Percentiles rank a stretch among this genome's conserved stretches.
Evolutionary conservation across 129 eudicot species (phyloP).

Genomic region (Helianthus tuberosus): DNA sequence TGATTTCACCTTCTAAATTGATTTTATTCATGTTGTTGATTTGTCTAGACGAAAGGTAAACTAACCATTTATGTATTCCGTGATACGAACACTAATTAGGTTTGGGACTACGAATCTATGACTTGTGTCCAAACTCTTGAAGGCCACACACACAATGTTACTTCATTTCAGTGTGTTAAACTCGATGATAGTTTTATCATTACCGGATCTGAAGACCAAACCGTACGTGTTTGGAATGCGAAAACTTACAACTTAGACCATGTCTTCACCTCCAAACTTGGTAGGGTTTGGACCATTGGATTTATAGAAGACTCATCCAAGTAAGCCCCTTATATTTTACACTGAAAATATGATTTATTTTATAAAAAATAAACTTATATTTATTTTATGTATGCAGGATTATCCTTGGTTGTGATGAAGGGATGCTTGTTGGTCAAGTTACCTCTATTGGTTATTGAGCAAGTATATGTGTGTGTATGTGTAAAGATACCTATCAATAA

Average conservation of each 20-base stretch:
- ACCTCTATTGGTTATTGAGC: background rate
- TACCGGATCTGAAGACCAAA: slow-evolving; percentile 72
- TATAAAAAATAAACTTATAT: background rate
- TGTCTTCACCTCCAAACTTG: slow-evolving; percentile 49
- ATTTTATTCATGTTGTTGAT: background rate
- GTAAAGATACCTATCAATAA: background rate
- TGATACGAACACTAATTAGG: slow-evolving; percentile 30
- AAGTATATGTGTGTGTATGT: too few species aligned
- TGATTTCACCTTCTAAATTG: background rate
- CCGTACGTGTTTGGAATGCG: slow-evolving; percentile 60
- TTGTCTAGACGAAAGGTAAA: background rate
- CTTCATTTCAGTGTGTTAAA: slow-evolving; percentile 45
- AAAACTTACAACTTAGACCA: slow-evolving; percentile 44
- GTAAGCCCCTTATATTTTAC: slow-evolving; percentile 33
- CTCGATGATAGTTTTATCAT: slow-evolving; percentile 46
- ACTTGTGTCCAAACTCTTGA: slow-evolving; percentile 64
- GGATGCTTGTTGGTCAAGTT: slow-evolving; percentile 53
- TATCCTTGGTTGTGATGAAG: slow-evolving; percentile 68
- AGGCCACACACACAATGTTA: slow-evolving; percentile 69
- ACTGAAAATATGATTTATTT: background rate
- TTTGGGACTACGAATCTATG: slow-evolving; percentile 63
- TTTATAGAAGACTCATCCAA: slow-evolving; percentile 46
- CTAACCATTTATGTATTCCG: background rate
- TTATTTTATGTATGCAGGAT: slow-evolving; percentile 38
- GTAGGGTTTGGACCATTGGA: slow-evolving; percentile 63